Conservation (phyloP, 768 basidiomycete species). For the Boletus speciosus region DNA sequence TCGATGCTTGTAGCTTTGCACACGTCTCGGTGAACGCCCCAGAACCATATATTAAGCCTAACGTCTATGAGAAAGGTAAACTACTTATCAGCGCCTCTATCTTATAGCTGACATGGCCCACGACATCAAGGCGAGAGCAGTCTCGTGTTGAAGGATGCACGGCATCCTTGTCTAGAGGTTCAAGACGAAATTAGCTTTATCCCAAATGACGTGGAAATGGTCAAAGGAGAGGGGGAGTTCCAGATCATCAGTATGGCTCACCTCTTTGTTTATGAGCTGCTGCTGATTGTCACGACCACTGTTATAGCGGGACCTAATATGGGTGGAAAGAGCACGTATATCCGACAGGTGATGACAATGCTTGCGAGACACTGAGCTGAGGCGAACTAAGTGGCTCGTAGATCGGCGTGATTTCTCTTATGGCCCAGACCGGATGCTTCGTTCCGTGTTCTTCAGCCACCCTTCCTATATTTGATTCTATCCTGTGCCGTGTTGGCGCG, state of each 20-base stretch:
- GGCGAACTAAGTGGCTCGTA: conserved; percentile 26
- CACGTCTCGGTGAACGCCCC: conserved; percentile 87
- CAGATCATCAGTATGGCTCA: conserved; percentile 78
- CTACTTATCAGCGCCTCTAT: not conserved
- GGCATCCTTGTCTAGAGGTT: conserved; percentile 95
- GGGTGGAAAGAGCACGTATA: conserved; percentile 98
- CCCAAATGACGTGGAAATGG: conserved; percentile 93
- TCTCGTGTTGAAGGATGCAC: conserved; percentile 76
- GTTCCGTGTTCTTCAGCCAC: conserved; percentile 88
- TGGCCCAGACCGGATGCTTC: conserved; percentile 95
- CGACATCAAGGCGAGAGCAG: conserved; percentile 63
- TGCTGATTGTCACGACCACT: conserved; percentile 1
- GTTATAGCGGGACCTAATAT: conserved; percentile 89
- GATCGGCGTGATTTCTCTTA: conserved; percentile 93
- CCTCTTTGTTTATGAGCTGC: not conserved
- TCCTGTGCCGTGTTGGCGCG: conserved; percentile 93
- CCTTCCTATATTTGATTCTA: conserved; percentile 92
- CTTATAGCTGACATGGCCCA: not conserved
- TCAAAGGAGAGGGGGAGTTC: conserved; percentile 91
- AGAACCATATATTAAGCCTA: conserved; percentile 85
- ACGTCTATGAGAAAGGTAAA: conserved; percentile 69
- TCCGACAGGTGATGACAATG: conserved; percentile 64
- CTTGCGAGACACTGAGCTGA: not conserved
- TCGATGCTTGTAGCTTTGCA: conserved; percentile 61
- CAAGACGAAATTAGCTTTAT: conserved; percentile 96